A percentile compares a stretch with the other conserved stretches of the same genome.
These are phyloP conservation scores for Paraurostyla sp. DNA, from an alignment of 73 alveolate genomes.

Conservation along the genomic window DNA sequence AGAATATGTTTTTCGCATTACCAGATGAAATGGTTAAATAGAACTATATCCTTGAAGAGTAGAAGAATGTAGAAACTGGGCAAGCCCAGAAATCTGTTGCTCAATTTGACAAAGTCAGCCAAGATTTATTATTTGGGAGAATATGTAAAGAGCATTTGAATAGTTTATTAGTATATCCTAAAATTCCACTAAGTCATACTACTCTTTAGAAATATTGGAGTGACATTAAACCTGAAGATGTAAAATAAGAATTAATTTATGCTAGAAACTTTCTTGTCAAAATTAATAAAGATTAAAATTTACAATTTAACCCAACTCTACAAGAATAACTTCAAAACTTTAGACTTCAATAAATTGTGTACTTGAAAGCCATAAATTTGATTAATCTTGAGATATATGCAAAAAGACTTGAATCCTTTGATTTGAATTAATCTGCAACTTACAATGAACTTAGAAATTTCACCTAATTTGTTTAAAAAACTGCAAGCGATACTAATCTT, in stretches of 20 bases:
- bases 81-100: background rate
- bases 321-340: background rate
- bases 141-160: background rate
- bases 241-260: background rate
- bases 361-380: background rate
- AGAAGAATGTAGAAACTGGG: background rate
- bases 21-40: background rate
- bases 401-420: background rate
- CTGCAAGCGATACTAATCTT: background rate
- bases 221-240: background rate
- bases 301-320: background rate
- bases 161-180: background rate
- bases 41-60: background rate
- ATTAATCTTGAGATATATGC: background rate
- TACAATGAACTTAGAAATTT: background rate
- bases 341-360: background rate
- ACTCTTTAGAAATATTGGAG: constrained; percentile 18
- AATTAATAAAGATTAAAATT: background rate
- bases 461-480: background rate
- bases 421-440: background rate
- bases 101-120: background rate
- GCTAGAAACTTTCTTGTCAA: background rate
- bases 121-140: background rate
- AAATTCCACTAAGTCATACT: background rate
- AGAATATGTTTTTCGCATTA: background rate